A percentile compares a stretch with the other conserved stretches of the same genome.
Evolutionary conservation across 495 filamentous ascomycete genomes (phyloP).

Genomic region (Gamarada debralockiae): DNA sequence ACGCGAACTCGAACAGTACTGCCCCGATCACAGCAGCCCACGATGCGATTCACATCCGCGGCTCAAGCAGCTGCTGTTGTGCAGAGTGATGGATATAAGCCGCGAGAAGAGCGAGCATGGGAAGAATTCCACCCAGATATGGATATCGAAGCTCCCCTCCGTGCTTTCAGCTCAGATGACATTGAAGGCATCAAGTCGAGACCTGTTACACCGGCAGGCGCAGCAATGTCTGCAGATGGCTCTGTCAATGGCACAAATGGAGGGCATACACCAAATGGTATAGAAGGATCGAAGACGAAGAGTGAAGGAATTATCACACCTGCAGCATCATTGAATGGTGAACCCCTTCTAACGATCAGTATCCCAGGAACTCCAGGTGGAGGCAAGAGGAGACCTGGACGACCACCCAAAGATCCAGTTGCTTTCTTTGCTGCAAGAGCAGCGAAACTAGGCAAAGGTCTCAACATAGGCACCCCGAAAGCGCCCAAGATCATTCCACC

Average conservation of each 20-base stretch:
- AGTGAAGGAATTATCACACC: slow-evolving; percentile 16
- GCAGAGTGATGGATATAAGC: slow-evolving; percentile 93
- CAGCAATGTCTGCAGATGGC: slow-evolving; percentile 16
- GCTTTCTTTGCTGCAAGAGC: slow-evolving; percentile 43
- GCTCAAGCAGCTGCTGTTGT: slow-evolving; percentile 82
- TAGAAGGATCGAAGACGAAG: slow-evolving; percentile 10
- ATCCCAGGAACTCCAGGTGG: slow-evolving; percentile 25
- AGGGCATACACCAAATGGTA: slow-evolving; percentile 14
- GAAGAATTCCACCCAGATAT: slow-evolving; percentile 95
- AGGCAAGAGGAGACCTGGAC: slow-evolving; percentile 37
- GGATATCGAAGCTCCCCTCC: slow-evolving; percentile 75
- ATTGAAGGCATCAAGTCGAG: slow-evolving; percentile 64
- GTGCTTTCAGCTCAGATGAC: slow-evolving; percentile 75
- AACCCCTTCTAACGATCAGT: slow-evolving; percentile 7
- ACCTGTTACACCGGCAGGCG: slow-evolving; percentile 35
- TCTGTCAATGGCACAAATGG: slow-evolving; percentile 15
- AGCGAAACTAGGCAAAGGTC: slow-evolving; percentile 19
- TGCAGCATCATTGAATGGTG: slow-evolving; percentile 17
- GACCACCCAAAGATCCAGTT: slow-evolving; percentile 43
- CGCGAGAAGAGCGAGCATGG: slow-evolving; percentile 92
- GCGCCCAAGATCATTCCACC: slow-evolving; percentile 43
- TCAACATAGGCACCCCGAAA: slow-evolving; percentile 26
- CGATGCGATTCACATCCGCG: slow-evolving; percentile 67
- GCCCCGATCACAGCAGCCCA: slow-evolving; percentile 21
- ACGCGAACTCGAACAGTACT: slow-evolving; percentile 43